These are phyloP conservation scores for Maudiozyma serrabonitensis DNA, from an alignment of 805 yeast species.

Conservation along the genomic window DNA sequence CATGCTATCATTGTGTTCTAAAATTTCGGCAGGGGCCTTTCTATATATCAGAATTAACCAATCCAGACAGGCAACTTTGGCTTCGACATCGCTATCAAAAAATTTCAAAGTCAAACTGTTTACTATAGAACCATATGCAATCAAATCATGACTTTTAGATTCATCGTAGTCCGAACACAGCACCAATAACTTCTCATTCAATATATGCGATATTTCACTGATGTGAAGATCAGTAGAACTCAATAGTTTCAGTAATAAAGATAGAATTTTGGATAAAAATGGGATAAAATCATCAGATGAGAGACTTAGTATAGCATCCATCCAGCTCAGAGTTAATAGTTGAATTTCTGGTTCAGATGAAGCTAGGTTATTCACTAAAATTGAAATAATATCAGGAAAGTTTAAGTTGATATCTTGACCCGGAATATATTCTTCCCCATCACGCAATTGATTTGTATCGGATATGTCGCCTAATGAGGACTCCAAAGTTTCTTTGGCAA, in stretches of 20 bases:
- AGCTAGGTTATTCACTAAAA: conserved; percentile 71
- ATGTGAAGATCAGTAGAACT: conserved; percentile 44
- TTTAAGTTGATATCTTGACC: conserved; percentile 80
- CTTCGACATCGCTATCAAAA: conserved; percentile 64
- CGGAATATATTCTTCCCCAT: conserved; percentile 51
- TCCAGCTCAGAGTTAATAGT: conserved; percentile 72
- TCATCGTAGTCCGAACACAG: conserved; percentile 29
- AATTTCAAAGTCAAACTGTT: conserved; percentile 66
- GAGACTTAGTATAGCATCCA: conserved; percentile 55
- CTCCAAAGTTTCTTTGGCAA: conserved; percentile 18
- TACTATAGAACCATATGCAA: conserved; percentile 44
- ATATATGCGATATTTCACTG: conserved; percentile 42
- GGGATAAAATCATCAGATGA: conserved; percentile 69
- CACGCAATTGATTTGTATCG: conserved; percentile 13
- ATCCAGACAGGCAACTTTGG: conserved; percentile 75
- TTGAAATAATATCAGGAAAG: conserved; percentile 69
- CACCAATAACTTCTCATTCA: conserved; percentile 49
- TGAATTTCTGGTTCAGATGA: conserved; percentile 69
- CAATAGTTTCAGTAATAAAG: conserved; percentile 55
- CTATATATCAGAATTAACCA: conserved; percentile 81
- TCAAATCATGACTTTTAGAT: conserved; percentile 14
- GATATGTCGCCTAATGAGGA: conserved; percentile 1
- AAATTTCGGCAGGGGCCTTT: conserved; percentile 49
- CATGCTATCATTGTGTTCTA: conserved; percentile 51
- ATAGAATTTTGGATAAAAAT: conserved; percentile 63